These are phyloP conservation scores for Brassica juncea DNA, from an alignment of 345 rosid species.

Conservation along the genomic window DNA sequence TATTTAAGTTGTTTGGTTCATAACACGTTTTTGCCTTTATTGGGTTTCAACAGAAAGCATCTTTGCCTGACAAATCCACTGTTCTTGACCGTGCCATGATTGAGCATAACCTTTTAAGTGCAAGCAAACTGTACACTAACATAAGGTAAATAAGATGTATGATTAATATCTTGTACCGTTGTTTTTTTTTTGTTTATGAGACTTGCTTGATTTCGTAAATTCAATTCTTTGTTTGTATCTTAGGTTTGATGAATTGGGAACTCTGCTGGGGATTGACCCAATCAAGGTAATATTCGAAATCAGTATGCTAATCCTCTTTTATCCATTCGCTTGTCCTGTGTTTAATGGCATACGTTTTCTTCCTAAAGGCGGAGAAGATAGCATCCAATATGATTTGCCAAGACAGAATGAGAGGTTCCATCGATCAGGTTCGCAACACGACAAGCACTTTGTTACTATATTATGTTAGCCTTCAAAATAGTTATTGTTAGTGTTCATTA, in stretches of 20 bases:
- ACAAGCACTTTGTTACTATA: not conserved
- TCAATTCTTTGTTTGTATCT: not conserved
- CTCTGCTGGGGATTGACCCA: constrained; percentile 92
- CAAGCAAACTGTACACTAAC: constrained; percentile 94
- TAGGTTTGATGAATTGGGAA: constrained; percentile 95
- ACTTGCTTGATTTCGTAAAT: not conserved
- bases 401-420: constrained; percentile 96
- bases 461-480: not conserved
- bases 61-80: constrained; percentile 86
- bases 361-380: constrained; percentile 88
- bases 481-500: not conserved
- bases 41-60: constrained; percentile 69
- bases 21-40: constrained; percentile 7
- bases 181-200: not conserved
- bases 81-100: constrained; percentile 97
- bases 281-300: constrained; percentile 55
- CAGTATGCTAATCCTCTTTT: not conserved
- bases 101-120: constrained; percentile 96
- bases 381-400: constrained; percentile 95
- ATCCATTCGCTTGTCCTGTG: not conserved
- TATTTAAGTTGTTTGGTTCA: not conserved
- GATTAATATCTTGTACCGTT: not conserved
- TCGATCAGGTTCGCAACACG: constrained; percentile 72
- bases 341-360: not conserved
- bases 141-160: constrained; percentile 57